phyloP scores from a whole-genome alignment of 768 basidiomycete species.

The Xerocomellus amylosporus region DNA sequence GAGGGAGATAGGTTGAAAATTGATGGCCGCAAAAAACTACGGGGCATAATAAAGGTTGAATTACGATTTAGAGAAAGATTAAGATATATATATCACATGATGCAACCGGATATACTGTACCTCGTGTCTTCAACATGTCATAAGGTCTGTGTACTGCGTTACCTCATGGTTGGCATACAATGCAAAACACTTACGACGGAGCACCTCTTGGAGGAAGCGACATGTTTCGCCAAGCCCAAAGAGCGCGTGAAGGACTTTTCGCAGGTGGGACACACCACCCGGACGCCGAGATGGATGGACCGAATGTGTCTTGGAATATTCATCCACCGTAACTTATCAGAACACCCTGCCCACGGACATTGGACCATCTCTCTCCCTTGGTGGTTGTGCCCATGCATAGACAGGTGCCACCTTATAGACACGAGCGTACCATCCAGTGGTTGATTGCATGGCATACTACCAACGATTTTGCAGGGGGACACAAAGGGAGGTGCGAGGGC shows the following conservation, averaged over 20 bases:
- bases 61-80: not conserved
- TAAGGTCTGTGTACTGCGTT: not conserved
- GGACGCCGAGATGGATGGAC: slow-evolving; percentile 9
- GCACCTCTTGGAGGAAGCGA: slow-evolving; percentile 8
- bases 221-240: slow-evolving; percentile 10
- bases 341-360: slow-evolving; percentile 8
- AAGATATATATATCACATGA: not conserved
- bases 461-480: not conserved
- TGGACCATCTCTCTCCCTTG: not conserved
- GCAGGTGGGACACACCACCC: slow-evolving; percentile 7
- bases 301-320: slow-evolving; percentile 10
- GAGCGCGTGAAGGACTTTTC: slow-evolving; percentile 10
- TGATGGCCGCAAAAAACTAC: not conserved
- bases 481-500: not conserved
- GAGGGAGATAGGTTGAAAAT: not conserved
- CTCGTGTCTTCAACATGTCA: not conserved
- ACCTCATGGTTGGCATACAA: not conserved
- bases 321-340: slow-evolving; percentile 6
- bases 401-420: slow-evolving; percentile 4
- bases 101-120: not conserved
- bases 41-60: not conserved
- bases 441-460: not conserved
- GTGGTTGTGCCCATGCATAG: slow-evolving; percentile 5
- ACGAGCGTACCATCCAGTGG: not conserved
- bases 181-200: not conserved